Evolutionary conservation across 768 basidiomycete species (phyloP).

Genomic region (Lyophyllum atratum): DNA sequence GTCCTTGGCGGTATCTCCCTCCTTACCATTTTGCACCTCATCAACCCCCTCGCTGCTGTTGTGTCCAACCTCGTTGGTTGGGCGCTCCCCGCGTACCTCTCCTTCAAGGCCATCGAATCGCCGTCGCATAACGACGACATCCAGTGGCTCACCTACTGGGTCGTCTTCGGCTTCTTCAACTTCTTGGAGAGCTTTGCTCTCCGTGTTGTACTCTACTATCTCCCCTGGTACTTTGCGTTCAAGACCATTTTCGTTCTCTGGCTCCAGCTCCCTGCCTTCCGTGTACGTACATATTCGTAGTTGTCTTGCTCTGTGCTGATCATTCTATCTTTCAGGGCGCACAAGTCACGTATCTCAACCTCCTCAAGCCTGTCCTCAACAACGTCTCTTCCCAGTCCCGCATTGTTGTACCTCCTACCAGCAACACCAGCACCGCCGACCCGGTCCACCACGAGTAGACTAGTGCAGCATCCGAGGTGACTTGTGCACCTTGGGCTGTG

Average conservation of each 20-base stretch:
- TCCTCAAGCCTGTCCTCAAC: slow-evolving; percentile 79
- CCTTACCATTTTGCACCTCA: slow-evolving; percentile 72
- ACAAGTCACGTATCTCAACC: slow-evolving; percentile 71
- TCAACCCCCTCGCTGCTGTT: slow-evolving; percentile 91
- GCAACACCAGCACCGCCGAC: slow-evolving; percentile 50
- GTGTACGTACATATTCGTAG: slow-evolving; percentile 52
- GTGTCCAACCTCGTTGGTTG: slow-evolving; percentile 95
- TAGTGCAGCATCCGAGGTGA: not conserved
- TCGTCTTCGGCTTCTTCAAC: slow-evolving; percentile 92
- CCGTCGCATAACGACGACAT: slow-evolving; percentile 83
- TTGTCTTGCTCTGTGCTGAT: slow-evolving; percentile 20
- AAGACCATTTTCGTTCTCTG: slow-evolving; percentile 91
- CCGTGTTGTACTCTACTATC: slow-evolving; percentile 83
- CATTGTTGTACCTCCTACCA: slow-evolving; percentile 45
- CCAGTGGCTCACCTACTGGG: slow-evolving; percentile 99
- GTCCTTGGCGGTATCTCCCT: slow-evolving; percentile 73
- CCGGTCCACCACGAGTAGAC: slow-evolving; percentile 27
- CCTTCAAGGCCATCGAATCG: slow-evolving; percentile 90
- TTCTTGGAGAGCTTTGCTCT: slow-evolving; percentile 87
- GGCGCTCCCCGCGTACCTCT: slow-evolving; percentile 93
- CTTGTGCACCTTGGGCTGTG: not conserved
- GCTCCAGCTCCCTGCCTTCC: slow-evolving; percentile 85
- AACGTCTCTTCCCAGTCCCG: slow-evolving; percentile 53
- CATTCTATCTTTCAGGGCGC: slow-evolving; percentile 63
- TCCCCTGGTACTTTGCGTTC: slow-evolving; percentile 93